These are phyloP conservation scores for Mortierella sp. DNA, from an alignment of 371 early-diverging fungal genomes.

Conservation along the genomic window DNA sequence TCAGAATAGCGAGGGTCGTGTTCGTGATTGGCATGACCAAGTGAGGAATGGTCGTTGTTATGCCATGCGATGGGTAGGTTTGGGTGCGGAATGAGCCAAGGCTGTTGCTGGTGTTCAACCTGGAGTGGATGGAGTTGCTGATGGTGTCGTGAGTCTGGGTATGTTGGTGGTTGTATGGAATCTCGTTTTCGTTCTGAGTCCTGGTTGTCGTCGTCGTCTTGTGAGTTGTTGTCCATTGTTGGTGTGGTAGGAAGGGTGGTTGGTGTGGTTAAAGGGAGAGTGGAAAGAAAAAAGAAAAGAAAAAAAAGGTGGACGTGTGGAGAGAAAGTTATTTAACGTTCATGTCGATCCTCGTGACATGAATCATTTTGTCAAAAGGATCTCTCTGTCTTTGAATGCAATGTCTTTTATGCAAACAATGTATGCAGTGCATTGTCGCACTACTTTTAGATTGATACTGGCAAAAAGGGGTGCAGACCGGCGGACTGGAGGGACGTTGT, in stretches of 20 bases:
- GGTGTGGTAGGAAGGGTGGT: neutral
- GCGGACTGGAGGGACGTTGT: neutral
- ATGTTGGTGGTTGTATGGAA: neutral
- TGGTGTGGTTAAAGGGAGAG: neutral
- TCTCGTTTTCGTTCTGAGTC: neutral
- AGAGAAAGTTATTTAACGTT: neutral
- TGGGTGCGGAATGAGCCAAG: conserved; percentile 57
- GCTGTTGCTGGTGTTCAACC: conserved; percentile 37
- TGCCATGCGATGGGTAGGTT: conserved; percentile 51
- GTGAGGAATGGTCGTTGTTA: conserved; percentile 29
- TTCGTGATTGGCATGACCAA: neutral
- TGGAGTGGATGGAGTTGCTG: conserved; percentile 33
- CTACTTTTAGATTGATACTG: neutral
- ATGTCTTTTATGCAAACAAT: too few species aligned
- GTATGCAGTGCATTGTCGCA: neutral
- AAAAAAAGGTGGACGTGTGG: neutral
- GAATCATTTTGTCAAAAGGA: too few species aligned
- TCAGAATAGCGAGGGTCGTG: neutral
- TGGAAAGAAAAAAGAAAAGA: neutral
- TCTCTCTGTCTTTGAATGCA: too few species aligned
- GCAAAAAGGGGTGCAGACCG: neutral
- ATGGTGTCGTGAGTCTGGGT: neutral
- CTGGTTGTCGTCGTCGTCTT: neutral
- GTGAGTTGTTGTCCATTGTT: neutral
- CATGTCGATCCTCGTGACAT: neutral